Conservation (phyloP, 1,139 yeast genomes). For the Maudiozyma humilis region DNA sequence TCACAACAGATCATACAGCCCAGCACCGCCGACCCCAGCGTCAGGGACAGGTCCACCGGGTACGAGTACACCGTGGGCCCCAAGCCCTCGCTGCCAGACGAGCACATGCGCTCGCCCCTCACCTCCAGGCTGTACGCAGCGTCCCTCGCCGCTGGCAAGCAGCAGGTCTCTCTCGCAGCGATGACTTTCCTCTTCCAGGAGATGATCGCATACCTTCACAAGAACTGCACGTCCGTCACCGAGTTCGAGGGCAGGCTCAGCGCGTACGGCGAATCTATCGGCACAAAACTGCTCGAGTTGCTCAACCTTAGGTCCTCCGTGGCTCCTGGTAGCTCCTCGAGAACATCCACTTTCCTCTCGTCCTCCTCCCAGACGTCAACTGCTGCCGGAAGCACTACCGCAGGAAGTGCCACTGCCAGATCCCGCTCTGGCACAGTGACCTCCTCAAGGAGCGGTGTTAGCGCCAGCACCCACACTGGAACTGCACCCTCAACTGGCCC, state of each 20-base stretch:
- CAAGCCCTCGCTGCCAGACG: conserved; percentile 6
- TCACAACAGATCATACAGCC: conserved; percentile 8
- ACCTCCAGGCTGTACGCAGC: conserved; percentile 17
- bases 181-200: conserved; percentile 29
- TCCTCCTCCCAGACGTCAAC: conserved; percentile 5
- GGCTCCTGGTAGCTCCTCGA: conserved; percentile 15
- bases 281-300: conserved; percentile 51
- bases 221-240: conserved; percentile 19
- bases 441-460: conserved; percentile 12
- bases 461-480: not conserved
- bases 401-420: not conserved
- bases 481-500: not conserved
- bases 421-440: conserved; percentile 37
- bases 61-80: conserved; percentile 8
- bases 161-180: conserved; percentile 32
- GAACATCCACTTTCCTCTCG: conserved; percentile 14
- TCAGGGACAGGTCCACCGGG: not conserved
- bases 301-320: conserved; percentile 44
- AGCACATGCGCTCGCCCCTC: conserved; percentile 3
- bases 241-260: conserved; percentile 67
- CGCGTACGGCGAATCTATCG: conserved; percentile 67
- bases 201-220: conserved; percentile 23
- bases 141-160: conserved; percentile 23
- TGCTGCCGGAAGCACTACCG: too few species aligned
- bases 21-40: conserved; percentile 4